These are phyloP conservation scores for Starmerella etchellsii DNA, from an alignment of 805 yeast genomes.

Conservation along the genomic window DNA sequence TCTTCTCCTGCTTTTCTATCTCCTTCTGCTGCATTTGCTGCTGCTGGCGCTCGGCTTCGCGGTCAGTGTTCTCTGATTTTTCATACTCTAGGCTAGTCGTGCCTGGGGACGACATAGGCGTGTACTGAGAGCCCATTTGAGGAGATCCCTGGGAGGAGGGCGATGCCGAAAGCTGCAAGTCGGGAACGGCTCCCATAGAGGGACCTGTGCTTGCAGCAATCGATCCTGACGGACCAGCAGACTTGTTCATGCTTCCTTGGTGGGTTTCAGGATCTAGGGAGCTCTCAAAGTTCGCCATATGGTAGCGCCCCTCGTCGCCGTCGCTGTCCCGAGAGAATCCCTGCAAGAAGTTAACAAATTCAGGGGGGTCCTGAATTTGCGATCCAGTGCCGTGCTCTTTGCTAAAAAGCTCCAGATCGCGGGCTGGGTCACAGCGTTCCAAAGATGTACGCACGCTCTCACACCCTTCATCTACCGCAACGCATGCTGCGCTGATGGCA, in stretches of 20 bases:
- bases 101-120: conserved; percentile 8
- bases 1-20: not conserved
- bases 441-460: conserved; percentile 55
- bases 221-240: not conserved
- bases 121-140: conserved; percentile 1
- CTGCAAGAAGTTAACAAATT: conserved; percentile 46
- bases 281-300: conserved; percentile 28
- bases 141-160: conserved; percentile 2
- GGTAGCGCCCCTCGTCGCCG: conserved; percentile 20
- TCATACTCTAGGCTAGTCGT: not conserved
- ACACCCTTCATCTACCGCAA: conserved; percentile 62
- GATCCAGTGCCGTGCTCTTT: conserved; percentile 51
- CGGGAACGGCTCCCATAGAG: too few species aligned
- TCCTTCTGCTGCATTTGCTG: not conserved
- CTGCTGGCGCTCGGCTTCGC: not conserved
- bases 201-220: too few species aligned
- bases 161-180: conserved; percentile 2
- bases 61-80: not conserved
- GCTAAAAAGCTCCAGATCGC: conserved; percentile 46
- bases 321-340: conserved; percentile 30
- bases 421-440: conserved; percentile 52
- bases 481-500: conserved; percentile 60
- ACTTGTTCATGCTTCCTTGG: not conserved
- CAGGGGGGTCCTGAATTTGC: conserved; percentile 44
- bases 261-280: conserved; percentile 1